Evolutionary conservation across 179 eudicot genomes (phyloP).

Genomic region (Drosera spatulata): DNA sequence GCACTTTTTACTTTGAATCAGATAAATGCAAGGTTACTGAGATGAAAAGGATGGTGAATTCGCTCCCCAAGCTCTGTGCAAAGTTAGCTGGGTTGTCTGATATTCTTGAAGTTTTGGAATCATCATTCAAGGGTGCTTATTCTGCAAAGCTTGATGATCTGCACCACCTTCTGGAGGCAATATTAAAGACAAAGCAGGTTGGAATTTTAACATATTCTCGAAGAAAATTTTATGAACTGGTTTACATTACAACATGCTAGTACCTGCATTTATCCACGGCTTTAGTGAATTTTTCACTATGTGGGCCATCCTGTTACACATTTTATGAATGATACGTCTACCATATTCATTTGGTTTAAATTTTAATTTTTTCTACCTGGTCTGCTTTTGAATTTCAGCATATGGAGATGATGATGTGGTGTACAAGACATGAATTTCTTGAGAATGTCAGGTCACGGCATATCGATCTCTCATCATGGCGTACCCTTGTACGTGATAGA

Average conservation of each 20-base stretch:
- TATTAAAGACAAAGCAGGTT: slow-evolving; percentile 88
- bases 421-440: slow-evolving; percentile 72
- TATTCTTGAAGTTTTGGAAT: slow-evolving; percentile 80
- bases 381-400: slow-evolving; percentile 48
- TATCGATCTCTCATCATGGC: slow-evolving; percentile 46
- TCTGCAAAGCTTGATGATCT: slow-evolving; percentile 85
- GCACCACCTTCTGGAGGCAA: slow-evolving; percentile 66
- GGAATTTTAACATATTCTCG: slow-evolving; percentile 5
- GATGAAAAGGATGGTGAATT: slow-evolving; percentile 39
- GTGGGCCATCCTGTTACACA: background rate
- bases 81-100: slow-evolving; percentile 58
- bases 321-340: background rate
- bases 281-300: too few relatives aligned
- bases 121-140: slow-evolving; percentile 66
- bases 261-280: too few relatives aligned
- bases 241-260: too few relatives aligned
- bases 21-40: slow-evolving; percentile 42
- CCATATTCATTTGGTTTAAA: background rate
- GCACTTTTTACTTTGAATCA: slow-evolving; percentile 39
- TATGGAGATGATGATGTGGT: slow-evolving; percentile 91
- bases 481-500: slow-evolving; percentile 51
- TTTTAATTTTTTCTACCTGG: slow-evolving; percentile 1
- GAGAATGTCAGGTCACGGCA: slow-evolving; percentile 51
- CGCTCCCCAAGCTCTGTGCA: slow-evolving; percentile 40
- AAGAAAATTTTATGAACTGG: too few relatives aligned